Base-by-base conservation (phyloP, 768 basidiomycete genomes). In the Collybia sordida region DNA sequence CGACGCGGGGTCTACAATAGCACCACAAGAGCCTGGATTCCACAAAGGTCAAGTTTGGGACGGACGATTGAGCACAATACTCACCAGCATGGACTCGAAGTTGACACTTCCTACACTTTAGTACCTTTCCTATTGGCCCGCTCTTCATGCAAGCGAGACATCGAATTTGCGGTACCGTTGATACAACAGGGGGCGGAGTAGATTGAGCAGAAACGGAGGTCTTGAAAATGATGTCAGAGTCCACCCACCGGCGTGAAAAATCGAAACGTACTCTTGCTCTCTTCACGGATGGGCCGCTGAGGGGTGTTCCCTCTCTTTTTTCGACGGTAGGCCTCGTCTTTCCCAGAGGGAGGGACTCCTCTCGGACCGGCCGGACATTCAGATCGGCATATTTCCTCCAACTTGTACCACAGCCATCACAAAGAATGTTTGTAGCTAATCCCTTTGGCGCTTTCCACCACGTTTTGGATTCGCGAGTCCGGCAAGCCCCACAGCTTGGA, bases 381-480 rank as follows among this genome's bases (percentile, higher is more conserved):
- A 94, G 73, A 57, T 95, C 93, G 0, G 91, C 93, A 64, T 97
- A 97, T 68, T 95, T 97, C 58, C 93, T 77, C 88, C 92, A 97
- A 55, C 88, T 88, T 39, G 83, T 80, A 11, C 93, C 93, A 60
- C 93, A 97, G 23, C 67, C 75, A 40, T 95, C 90, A 63, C 93
- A 97, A 46, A 96, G 81, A 34, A 93, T 79, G 51, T 77, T 78
- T 1, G 87, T 87, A 0, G 76, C 66, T n/a, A 95, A 77, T 18
- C 88, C 89, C 62, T 90, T 90, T 2, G 93, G 94, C 12, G 93
- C 92, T 64, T 89, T 90, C 92, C 92, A 97, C 93, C 93, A 97
- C 2, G 68, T 71, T 31, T 75, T 75, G 5, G 88, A 88, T 52
- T 92, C 89, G 48, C 85, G 83, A 6, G 88, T 90, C 42, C 88